Conservation (phyloP, 139 green algal genomes). For the Micromonas pusilla region DNA sequence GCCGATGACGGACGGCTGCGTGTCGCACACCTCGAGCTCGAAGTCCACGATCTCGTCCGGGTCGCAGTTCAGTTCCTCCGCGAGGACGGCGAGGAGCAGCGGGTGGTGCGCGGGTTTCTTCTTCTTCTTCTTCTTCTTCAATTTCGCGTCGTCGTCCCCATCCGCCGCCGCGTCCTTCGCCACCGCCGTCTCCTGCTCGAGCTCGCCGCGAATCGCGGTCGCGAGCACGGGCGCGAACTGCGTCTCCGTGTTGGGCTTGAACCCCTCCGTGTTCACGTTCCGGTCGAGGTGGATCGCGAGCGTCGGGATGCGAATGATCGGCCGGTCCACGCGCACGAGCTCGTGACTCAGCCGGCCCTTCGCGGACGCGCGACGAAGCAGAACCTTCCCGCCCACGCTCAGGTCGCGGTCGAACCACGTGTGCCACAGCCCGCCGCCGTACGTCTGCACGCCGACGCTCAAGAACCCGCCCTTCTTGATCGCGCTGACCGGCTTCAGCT, state of each 20-base stretch:
- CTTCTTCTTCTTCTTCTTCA: background rate
- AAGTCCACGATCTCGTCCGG: constrained; percentile 83
- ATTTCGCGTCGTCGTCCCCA: too few species aligned
- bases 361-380: constrained; percentile 17
- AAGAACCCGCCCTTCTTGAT: constrained; percentile 53
- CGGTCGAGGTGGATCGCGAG: constrained; percentile 83
- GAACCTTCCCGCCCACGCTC: constrained; percentile 57
- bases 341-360: background rate
- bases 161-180: too few species aligned
- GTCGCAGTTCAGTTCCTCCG: constrained; percentile 56
- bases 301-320: constrained; percentile 68
- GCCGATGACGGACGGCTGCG: constrained; percentile 57
- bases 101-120: constrained; percentile 24
- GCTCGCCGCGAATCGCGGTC: constrained; percentile 34
- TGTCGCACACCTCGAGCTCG: constrained; percentile 92
- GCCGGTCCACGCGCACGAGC: constrained; percentile 39
- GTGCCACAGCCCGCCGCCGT: constrained; percentile 92
- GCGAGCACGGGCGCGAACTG: constrained; percentile 80
- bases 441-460: constrained; percentile 79
- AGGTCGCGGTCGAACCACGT: constrained; percentile 98
- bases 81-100: constrained; percentile 67
- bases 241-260: constrained; percentile 86
- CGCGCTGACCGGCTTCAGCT: constrained; percentile 60
- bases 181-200: too few species aligned
- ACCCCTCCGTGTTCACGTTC: constrained; percentile 65